Percentiles rank a stretch among this genome's conserved stretches.
phyloP scores from a whole-genome alignment of 345 rosid species.

The Syzygium grande region DNA sequence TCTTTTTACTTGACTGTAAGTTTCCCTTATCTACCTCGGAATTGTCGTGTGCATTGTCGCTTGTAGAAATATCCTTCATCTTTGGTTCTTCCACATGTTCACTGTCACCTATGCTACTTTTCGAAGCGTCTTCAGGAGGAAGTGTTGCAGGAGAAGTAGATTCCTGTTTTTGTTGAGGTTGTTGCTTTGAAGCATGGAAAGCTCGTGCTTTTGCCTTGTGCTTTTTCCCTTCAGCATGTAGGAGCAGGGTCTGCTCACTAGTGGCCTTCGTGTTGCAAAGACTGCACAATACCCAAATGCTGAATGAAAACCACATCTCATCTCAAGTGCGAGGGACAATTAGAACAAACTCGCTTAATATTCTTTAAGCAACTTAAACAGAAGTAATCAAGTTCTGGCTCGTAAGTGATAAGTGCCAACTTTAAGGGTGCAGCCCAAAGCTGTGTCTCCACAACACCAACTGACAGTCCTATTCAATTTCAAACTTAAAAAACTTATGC shows the following conservation, averaged over 20 bases:
- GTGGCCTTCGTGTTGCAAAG: conserved; percentile 81
- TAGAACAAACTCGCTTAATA: background rate
- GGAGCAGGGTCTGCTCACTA: conserved; percentile 73
- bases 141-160: conserved; percentile 21
- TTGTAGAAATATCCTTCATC: conserved; percentile 10
- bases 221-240: conserved; percentile 96
- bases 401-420: background rate
- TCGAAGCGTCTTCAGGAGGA: conserved; percentile 17
- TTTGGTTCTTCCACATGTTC: conserved; percentile 21
- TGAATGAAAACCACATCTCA: background rate
- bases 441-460: background rate
- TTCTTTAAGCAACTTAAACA: background rate
- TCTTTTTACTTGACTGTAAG: conserved; percentile 29
- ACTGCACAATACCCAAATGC: conserved; percentile 21
- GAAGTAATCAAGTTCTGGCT: background rate
- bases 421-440: background rate
- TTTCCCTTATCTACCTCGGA: conserved; percentile 22
- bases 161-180: conserved; percentile 29
- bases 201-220: conserved; percentile 74
- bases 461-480: background rate
- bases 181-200: conserved; percentile 49
- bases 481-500: background rate
- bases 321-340: background rate
- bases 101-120: conserved; percentile 3
- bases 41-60: conserved; percentile 3